phyloP scores from a whole-genome alignment of 2,329 filamentous ascomycete species.

The Elsinoe ampelina region DNA sequence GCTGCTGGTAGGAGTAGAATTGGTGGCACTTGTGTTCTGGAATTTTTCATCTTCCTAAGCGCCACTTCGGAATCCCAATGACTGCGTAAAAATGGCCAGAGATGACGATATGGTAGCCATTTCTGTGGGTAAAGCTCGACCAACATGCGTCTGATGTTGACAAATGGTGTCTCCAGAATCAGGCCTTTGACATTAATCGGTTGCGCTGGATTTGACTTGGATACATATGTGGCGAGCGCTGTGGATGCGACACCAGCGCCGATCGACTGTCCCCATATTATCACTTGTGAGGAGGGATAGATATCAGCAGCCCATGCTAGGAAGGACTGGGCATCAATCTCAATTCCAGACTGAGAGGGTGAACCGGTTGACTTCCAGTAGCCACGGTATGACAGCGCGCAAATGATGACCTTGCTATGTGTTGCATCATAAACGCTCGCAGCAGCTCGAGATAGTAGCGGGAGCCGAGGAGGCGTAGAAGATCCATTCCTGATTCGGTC shows the following conservation, averaged over 20 bases:
- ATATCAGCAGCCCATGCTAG: constrained; percentile 50
- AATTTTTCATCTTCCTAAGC: constrained; percentile 30
- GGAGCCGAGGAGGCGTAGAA: constrained; percentile 39
- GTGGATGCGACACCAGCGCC: constrained; percentile 63
- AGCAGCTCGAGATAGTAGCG: constrained; percentile 38
- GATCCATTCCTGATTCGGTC: constrained; percentile 30
- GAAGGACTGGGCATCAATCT: constrained; percentile 57
- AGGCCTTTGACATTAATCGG: constrained; percentile 36
- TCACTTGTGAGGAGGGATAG: constrained; percentile 31
- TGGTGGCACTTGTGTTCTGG: constrained; percentile 15
- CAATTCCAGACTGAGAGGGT: constrained; percentile 60
- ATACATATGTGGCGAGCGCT: constrained; percentile 40
- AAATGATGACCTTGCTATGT: constrained; percentile 29
- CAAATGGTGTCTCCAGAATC: constrained; percentile 68
- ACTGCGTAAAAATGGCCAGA: constrained; percentile 64
- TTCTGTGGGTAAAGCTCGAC: constrained; percentile 64
- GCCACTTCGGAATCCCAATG: constrained; percentile 41
- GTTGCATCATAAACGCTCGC: constrained; percentile 19
- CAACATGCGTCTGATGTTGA: constrained; percentile 62
- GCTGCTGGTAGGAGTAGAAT: constrained; percentile 50
- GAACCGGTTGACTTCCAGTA: constrained; percentile 70
- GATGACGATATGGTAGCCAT: constrained; percentile 68
- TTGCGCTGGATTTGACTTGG: constrained; percentile 24
- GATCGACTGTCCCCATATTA: constrained; percentile 72
- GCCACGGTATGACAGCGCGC: constrained; percentile 53